Evolutionary conservation across 2,329 filamentous ascomycete species (phyloP), one percentile per base, ranked within the genome.

Genomic region (Fusarium humuli): DNA sequence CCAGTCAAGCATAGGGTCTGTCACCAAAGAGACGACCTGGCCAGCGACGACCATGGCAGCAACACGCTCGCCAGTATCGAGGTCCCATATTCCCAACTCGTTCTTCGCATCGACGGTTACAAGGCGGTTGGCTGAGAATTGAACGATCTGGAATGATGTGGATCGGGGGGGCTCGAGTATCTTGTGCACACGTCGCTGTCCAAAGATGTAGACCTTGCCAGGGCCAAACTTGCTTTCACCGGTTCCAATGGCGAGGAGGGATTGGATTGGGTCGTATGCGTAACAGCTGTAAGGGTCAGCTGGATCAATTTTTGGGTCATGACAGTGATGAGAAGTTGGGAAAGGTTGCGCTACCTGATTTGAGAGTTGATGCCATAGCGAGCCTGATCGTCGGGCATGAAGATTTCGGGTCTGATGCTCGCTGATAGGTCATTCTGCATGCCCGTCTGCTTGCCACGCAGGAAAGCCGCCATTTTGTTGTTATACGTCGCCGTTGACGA

Each of bases 1-100:
- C 89, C 97, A 99, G 79, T 99, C 96, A 65, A 99, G 85, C 82
- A 93, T 93, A 1, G 95, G 94, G 78, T 99, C 96, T 10, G 92
- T 94, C 61, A 92, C 86, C 75, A 98, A 78, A 32, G 88, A 87
- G 16, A 89, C 90, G 22, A 94, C 92, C 50, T 90, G 86, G 8
- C 93, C 94, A 1, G 94, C 92, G 12, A 94, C 91, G 6, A 92
- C 88, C 77, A 94, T 91, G 34, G 89, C 89, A 27, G 89, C 88
- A 41, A 94, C 72, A 58, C 91, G 85, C 58, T 84, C 85, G 73
- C 90, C 92, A 0, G 88, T 87, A 69, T 92, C 89, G 25, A 98
- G 85, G 61, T 96, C 92, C 86, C 92, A 98, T 73, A 98, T 84
- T 52, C 87, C 89, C 44, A 99, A 78, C 78, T 98, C 94, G 81